These are phyloP conservation scores for Angomonas deanei DNA, from an alignment of 208 protist species.

Conservation along the genomic window DNA sequence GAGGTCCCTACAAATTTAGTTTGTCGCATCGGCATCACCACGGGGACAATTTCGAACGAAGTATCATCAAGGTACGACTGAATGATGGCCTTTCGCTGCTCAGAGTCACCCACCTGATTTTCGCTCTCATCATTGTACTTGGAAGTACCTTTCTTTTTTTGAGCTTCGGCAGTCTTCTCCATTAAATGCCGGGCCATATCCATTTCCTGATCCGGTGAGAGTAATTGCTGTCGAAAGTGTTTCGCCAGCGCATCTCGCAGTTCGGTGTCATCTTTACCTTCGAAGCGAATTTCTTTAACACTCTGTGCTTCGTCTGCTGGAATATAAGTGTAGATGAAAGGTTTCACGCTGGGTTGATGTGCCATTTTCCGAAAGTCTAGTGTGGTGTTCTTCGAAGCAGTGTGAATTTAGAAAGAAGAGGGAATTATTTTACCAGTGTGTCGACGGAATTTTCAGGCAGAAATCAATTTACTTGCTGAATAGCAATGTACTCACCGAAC, in stretches of 20 bases:
- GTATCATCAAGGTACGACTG: slow-evolving; percentile 65
- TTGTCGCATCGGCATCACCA: slow-evolving; percentile 71
- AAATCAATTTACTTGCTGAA: no score
- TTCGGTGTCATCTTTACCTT: slow-evolving; percentile 59
- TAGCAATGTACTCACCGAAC: no score
- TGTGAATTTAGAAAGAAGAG: no score
- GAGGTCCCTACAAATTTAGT: slow-evolving; percentile 76
- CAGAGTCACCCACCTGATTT: slow-evolving; percentile 1
- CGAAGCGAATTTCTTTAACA: slow-evolving; percentile 37
- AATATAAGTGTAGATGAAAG: slow-evolving; percentile 78
- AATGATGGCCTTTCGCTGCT: slow-evolving; percentile 60
- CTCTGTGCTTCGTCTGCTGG: slow-evolving; percentile 35
- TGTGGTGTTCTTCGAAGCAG: no score
- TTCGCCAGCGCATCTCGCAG: slow-evolving; percentile 48
- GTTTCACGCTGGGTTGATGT: slow-evolving; percentile 27
- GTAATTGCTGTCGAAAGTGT: slow-evolving; percentile 61
- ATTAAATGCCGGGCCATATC: slow-evolving; percentile 63
- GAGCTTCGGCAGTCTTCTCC: slow-evolving; percentile 11
- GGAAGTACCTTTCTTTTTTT: neutral
- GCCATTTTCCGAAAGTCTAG: no score
- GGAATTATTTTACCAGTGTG: no score
- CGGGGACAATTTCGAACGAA: slow-evolving; percentile 83
- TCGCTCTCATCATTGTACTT: slow-evolving; percentile 4
- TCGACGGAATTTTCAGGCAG: no score
- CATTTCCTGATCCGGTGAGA: slow-evolving; percentile 63